Evolutionary conservation across 305 asterid species (phyloP).

Genomic region (Solanum hybrid): DNA sequence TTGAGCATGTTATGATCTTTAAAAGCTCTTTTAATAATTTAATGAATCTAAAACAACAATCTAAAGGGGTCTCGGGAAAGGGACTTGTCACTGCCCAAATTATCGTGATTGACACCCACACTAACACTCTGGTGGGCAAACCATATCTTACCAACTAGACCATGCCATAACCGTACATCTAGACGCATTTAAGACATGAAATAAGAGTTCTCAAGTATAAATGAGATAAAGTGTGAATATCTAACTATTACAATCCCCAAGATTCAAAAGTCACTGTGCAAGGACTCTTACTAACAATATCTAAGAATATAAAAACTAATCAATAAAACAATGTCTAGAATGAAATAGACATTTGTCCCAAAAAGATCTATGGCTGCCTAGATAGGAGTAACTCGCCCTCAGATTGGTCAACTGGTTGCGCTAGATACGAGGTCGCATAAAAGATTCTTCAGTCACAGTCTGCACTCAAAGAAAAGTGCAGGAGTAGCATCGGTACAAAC

Average conservation of each 20-base stretch:
- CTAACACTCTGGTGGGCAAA: neutral
- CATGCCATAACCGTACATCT: neutral
- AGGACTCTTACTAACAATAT: neutral
- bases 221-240: neutral
- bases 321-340: neutral
- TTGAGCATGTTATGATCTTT: neutral
- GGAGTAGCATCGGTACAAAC: neutral
- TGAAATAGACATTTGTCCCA: neutral
- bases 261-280: neutral
- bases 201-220: neutral
- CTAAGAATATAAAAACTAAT: neutral
- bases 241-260: neutral
- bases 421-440: neutral
- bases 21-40: neutral
- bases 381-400: neutral
- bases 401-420: neutral
- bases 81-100: neutral
- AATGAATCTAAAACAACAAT: neutral
- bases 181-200: neutral
- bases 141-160: neutral
- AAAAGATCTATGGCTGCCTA: neutral
- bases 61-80: neutral
- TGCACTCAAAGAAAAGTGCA: neutral
- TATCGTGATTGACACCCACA: neutral
- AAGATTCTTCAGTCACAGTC: neutral